Percentiles rank a stretch among this genome's conserved stretches.
phyloP scores from a whole-genome alignment of 2,329 filamentous ascomycete genomes.

The Curvularia sp. region DNA sequence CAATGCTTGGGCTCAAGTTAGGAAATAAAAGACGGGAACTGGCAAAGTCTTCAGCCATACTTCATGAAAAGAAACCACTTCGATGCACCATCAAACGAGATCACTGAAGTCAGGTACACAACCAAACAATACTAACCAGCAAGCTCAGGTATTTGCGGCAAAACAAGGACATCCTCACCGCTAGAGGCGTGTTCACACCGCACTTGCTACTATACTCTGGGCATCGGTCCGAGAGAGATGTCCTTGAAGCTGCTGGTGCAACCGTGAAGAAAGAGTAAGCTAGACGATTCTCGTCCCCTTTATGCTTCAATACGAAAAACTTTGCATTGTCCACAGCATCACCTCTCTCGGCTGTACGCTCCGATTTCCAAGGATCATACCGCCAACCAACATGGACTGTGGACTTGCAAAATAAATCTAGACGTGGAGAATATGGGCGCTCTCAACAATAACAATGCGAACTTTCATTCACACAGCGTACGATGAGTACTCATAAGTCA shows the following conservation, averaged over 20 bases:
- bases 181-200: slow-evolving; percentile 64
- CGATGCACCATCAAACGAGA: slow-evolving; percentile 18
- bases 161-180: slow-evolving; percentile 67
- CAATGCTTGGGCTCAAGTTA: slow-evolving; percentile 6
- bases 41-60: slow-evolving; percentile 14
- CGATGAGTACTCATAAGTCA: slow-evolving; percentile 29
- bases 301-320: neutral
- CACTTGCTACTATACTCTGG: slow-evolving; percentile 52
- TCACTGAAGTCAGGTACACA: slow-evolving; percentile 17
- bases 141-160: slow-evolving; percentile 26
- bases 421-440: slow-evolving; percentile 10
- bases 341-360: slow-evolving; percentile 31
- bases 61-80: slow-evolving; percentile 24
- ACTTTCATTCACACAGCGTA: slow-evolving; percentile 32
- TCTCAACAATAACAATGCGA: slow-evolving; percentile 21
- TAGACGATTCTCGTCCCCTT: too few relatives aligned
- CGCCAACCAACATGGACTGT: slow-evolving; percentile 22
- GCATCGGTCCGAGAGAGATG: slow-evolving; percentile 31
- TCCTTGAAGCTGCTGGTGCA: slow-evolving; percentile 27
- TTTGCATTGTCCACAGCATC: neutral
- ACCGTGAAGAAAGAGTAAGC: slow-evolving; percentile 18
- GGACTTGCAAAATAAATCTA: slow-evolving; percentile 17
- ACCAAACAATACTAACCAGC: slow-evolving; percentile 13
- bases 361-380: slow-evolving; percentile 34
- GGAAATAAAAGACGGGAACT: slow-evolving; percentile 9